Base-by-base conservation (phyloP, 2,329 filamentous ascomycete species). In the Penicillium concentricum region DNA sequence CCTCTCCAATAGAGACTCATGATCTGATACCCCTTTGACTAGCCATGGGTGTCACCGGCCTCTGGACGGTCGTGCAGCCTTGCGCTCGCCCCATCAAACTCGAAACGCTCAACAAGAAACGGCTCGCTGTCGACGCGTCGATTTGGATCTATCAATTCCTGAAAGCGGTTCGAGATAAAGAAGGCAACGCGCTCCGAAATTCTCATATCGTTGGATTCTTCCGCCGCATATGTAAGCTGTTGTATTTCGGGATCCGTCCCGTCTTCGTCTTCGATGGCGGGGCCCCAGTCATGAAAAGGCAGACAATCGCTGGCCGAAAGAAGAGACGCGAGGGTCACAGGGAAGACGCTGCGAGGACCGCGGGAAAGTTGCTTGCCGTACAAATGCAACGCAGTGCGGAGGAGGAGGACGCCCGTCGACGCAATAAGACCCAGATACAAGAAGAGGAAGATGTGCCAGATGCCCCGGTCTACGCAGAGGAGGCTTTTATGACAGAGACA, bases 131-230 rank as follows among this genome's bases (percentile, higher is more conserved):
- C 64, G 94, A 99, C 77, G 94, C 95, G 57, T 97, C 92, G 13
- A 99, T 99, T 72, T 99, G 94, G 94, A 97, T 99, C 67, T 99
- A 99, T 81, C 94, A 99, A 72, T 99, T 99, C 70, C 86, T 99
- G 67, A 99, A 99, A 79, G 94, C 95, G 10, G 94, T 99, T 12
- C 92, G 94, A 67, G 94, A 99, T 77, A 97, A 97, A 70, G 94
- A 99, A 76, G 94, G 94, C 52, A 96, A 99, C 71, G 94, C 94
- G 1, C 82, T 99, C 51, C 91, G 92, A 62, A 99, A 97, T 78
- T 93, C 91, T 30, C 94, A 99, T 70, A 86, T 99, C 35, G 91
- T 99, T 42, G 94, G 95, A 38, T 99, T 99, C 84, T 99, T 99
- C 77, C 90, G 94, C 50, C 87, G 94, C 59, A 96, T 99, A 73